Conservation (phyloP, 306 rosid species). For the Rosa lucieae region DNA sequence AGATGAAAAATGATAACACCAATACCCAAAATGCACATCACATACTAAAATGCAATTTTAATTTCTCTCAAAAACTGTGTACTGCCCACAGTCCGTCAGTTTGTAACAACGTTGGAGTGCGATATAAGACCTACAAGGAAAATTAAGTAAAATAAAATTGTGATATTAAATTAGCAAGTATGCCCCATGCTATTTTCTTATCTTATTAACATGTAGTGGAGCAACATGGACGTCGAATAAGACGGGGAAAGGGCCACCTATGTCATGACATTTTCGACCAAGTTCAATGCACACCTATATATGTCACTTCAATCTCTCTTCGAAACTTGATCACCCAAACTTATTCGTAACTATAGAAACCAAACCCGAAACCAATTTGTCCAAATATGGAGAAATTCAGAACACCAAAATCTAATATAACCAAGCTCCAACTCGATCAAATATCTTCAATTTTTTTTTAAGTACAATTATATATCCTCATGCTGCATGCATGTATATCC, state of each 20-base stretch:
- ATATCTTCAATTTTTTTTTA: too few species aligned
- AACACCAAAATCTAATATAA: not conserved
- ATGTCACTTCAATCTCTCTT: not conserved
- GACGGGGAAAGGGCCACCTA: conserved; percentile 5
- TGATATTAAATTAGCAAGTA: not conserved
- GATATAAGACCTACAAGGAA: not conserved
- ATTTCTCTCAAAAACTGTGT: too few species aligned
- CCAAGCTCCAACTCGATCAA: not conserved
- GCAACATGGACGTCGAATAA: not conserved
- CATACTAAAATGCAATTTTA: too few species aligned
- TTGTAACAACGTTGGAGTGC: not conserved
- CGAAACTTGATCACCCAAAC: not conserved
- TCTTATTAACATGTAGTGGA: not conserved
- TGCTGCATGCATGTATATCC: not conserved
- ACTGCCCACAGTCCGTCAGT: too few species aligned
- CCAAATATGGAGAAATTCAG: not conserved
- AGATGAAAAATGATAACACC: too few species aligned
- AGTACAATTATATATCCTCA: too few species aligned
- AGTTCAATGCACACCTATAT: not conserved
- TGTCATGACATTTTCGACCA: not conserved
- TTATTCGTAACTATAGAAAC: not conserved
- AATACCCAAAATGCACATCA: too few species aligned
- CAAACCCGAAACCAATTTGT: not conserved
- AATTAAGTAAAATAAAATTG: not conserved
- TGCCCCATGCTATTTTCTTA: not conserved